These are phyloP conservation scores for Phyllosticta paracitricarpa DNA, from an alignment of 2,329 filamentous ascomycete genomes.

Conservation along the genomic window DNA sequence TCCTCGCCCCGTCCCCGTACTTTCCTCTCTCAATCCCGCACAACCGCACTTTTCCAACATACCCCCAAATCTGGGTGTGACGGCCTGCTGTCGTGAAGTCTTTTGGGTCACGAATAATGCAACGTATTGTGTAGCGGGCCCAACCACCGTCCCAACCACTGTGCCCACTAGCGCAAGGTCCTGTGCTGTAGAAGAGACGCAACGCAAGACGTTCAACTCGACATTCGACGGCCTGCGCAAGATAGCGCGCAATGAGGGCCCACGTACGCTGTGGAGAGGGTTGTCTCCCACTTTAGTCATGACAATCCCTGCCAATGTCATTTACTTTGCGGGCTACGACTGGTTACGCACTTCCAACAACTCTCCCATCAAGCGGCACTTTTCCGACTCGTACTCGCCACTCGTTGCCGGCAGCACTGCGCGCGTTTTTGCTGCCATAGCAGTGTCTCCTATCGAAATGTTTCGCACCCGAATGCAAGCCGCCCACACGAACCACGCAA, in stretches of 20 bases:
- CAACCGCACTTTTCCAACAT: slow-evolving; percentile 50
- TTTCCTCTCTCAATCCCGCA: slow-evolving; percentile 21
- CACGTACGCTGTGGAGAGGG: slow-evolving; percentile 81
- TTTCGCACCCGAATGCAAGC: slow-evolving; percentile 89
- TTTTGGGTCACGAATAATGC: slow-evolving; percentile 88
- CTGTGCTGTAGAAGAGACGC: slow-evolving; percentile 81
- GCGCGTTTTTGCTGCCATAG: slow-evolving; percentile 67
- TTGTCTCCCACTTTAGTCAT: slow-evolving; percentile 90
- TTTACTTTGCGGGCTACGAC: slow-evolving; percentile 97
- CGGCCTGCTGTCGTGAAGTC: slow-evolving; percentile 89
- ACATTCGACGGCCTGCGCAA: slow-evolving; percentile 88
- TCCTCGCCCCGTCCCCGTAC: slow-evolving; percentile 27
- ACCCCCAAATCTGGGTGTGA: slow-evolving; percentile 80
- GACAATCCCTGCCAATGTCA: slow-evolving; percentile 91
- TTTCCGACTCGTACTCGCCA: slow-evolving; percentile 60
- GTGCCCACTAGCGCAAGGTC: slow-evolving; percentile 40
- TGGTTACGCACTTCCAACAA: slow-evolving; percentile 68
- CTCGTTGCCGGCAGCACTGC: slow-evolving; percentile 71
- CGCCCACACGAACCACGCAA: slow-evolving; percentile 37
- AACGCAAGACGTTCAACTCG: slow-evolving; percentile 74
- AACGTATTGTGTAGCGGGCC: slow-evolving; percentile 67
- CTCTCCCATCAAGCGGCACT: slow-evolving; percentile 56
- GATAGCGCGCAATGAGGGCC: slow-evolving; percentile 86
- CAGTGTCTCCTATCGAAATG: slow-evolving; percentile 86
- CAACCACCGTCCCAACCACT: slow-evolving; percentile 28